phyloP scores from a whole-genome alignment of 2,329 filamentous ascomycete genomes.

The Cytospora schulzeri region DNA sequence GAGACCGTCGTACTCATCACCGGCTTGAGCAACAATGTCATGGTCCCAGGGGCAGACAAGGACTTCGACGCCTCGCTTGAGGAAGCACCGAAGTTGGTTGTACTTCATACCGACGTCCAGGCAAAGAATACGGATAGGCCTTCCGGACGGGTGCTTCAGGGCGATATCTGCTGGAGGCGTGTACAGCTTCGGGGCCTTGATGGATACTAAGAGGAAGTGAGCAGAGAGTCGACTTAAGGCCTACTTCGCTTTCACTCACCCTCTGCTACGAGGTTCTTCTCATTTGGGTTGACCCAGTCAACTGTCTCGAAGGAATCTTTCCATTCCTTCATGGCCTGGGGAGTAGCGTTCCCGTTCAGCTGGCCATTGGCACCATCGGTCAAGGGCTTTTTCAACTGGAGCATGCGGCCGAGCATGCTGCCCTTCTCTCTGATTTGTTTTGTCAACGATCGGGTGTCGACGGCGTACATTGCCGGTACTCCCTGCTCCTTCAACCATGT shows the following conservation, averaged over 20 bases:
- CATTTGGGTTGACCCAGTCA: conserved; percentile 91
- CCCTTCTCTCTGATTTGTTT: conserved; percentile 93
- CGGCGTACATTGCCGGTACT: conserved; percentile 89
- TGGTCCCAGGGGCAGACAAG: conserved; percentile 96
- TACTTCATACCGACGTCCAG: conserved; percentile 98
- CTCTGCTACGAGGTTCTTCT: conserved; percentile 89
- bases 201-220: conserved; percentile 71
- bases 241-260: conserved; percentile 61
- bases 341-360: conserved; percentile 42
- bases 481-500: conserved; percentile 96
- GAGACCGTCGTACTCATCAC: conserved; percentile 88
- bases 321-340: conserved; percentile 44
- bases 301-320: conserved; percentile 72
- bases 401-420: conserved; percentile 92
- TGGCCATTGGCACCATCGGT: conserved; percentile 46
- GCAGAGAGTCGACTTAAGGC: conserved; percentile 35
- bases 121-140: conserved; percentile 83
- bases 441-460: conserved; percentile 91
- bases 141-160: conserved; percentile 85
- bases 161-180: conserved; percentile 70
- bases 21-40: conserved; percentile 76
- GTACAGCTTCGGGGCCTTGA: conserved; percentile 83
- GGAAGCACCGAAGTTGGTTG: conserved; percentile 93
- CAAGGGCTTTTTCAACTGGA: conserved; percentile 65
- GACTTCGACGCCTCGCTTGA: conserved; percentile 89